Evolutionary conservation across 2,329 filamentous ascomycete genomes (phyloP), one percentile per base, ranked within the genome.

Genomic region (Rosellinia necatrix): DNA sequence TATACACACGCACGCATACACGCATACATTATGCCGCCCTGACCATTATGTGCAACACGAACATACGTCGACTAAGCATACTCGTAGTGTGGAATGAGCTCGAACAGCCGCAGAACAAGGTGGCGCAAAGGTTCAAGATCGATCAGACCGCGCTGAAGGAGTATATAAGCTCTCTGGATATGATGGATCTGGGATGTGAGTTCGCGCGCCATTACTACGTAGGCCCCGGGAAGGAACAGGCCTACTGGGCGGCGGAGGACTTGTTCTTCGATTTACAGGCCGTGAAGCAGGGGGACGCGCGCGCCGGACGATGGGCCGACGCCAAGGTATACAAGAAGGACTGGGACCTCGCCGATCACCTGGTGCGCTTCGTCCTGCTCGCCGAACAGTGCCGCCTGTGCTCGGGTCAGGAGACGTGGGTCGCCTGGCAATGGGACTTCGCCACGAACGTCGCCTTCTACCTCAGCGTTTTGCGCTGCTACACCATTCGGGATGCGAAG

Each of bases 241-340:
- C 63, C 13, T 53, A 60, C 40, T 68, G 63, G 62, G 57, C 51
- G 8, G 66, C 66, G 17, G 61, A 67, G 55, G 65, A 66, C 47
- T 55, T 68, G 22, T 68, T 68, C 61, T 68, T 66, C 56, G 62
- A 66, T 35, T 58, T 68, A 21, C 65, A 68, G 56, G 44, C 59
- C 2, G 60, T 68, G n/a, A 68, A 68, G 56, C 61, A 67, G 25
- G 64, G 65, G 17, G 66, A 68, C 48, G 34, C 19, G 44, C 42
- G 52, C 17, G 50, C 60, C 4, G 37, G 25, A 6, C 38, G 54
- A 1, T 67, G 65, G 65, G 58, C 59, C 5, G 55, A 41, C 1
- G 56, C 61, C n/a, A 54, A 53, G 12, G 55, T 58, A 12, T 59
- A 50, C 43, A 63, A 55, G 54, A 49, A 54, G 35, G 59, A 62